phyloP scores from a whole-genome alignment of 2,329 filamentous ascomycete species.

The Paecilomyces niveus region DNA sequence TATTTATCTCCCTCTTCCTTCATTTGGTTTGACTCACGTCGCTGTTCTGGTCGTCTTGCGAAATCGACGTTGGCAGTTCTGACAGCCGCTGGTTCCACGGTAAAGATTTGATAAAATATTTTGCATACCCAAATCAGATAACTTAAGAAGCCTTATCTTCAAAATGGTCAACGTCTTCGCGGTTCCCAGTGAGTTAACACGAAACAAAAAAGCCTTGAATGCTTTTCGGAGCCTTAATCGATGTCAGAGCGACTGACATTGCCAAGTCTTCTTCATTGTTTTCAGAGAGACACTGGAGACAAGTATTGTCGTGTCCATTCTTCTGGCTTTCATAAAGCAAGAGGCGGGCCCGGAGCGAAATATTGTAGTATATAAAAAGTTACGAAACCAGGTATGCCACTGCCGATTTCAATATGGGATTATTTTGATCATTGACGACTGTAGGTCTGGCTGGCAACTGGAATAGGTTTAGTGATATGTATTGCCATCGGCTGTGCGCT shows the following conservation, averaged over 20 bases:
- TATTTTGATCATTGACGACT: conserved; percentile 35
- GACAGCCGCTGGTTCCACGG: background rate
- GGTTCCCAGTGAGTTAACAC: conserved; percentile 48
- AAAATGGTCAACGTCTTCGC: conserved; percentile 67
- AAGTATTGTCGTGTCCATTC: conserved; percentile 77
- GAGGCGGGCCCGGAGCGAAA: conserved; percentile 62
- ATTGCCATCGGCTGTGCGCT: conserved; percentile 59
- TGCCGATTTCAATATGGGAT: background rate
- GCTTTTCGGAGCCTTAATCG: too few species aligned
- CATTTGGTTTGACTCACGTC: too few species aligned
- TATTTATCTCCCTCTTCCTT: background rate
- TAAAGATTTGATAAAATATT: background rate
- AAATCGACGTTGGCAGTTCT: background rate
- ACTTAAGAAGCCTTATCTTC: conserved; percentile 2
- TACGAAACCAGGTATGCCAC: conserved; percentile 54
- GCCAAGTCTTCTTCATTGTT: background rate
- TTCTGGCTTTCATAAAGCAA: conserved; percentile 79
- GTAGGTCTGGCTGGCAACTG: conserved; percentile 57
- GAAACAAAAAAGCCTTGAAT: background rate
- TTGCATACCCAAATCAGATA: background rate
- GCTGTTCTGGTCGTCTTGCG: background rate
- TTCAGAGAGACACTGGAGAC: conserved; percentile 82
- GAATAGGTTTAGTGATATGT: conserved; percentile 56
- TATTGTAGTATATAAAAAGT: conserved; percentile 56
- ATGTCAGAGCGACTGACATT: background rate